Evolutionary conservation across 1,284 basidiomycete genomes (phyloP), one percentile per base, ranked within the genome.

Genomic region (Anthracocystis setariae): DNA sequence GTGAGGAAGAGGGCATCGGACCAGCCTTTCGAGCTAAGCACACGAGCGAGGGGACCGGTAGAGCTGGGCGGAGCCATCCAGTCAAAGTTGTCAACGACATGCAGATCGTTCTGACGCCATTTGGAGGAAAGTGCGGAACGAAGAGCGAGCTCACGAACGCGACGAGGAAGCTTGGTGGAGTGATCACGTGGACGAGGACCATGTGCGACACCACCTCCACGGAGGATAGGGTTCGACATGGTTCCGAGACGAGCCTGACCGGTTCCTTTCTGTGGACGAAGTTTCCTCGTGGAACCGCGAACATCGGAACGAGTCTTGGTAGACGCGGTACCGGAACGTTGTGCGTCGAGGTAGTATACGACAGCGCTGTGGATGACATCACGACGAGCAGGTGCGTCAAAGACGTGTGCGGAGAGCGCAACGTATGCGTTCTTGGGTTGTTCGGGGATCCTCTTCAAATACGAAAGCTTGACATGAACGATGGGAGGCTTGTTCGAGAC

Each of bases 281-380:
- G 88, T 85, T 98, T 98, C 73, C 87, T 85, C 21, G 92, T 92
- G 0, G 93, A 95, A 49, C 92, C 93, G 29, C 88, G 87, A 12
- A 98, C 93, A 81, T 98, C 93, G 25, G 88, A 89, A 55, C 96
- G 90, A 35, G 90, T 93, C 85, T 97, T 97, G 25, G 94, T 97
- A 73, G 86, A 90, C 7, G 92, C 92, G n/a, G 90, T 90, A 43
- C 93, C 94, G 84, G 92, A 90, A 32, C 95, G 91, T 40, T 94
- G 87, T 8, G 89, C 88, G 76, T 96, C 92, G 27, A 92, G 89
- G 83, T 96, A 89, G 82, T 96, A 93, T 9, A 92, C 89, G 38
- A 94, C 90, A 78, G 94, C 95, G 55, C 93, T 88, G 84, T 98
- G 95, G 10, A 98, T 88, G 64, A 98, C 92, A 82, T 98, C 94